Evolutionary conservation across 1,139 yeast species (phyloP).

Genomic region (Chernovozyma aurita): DNA sequence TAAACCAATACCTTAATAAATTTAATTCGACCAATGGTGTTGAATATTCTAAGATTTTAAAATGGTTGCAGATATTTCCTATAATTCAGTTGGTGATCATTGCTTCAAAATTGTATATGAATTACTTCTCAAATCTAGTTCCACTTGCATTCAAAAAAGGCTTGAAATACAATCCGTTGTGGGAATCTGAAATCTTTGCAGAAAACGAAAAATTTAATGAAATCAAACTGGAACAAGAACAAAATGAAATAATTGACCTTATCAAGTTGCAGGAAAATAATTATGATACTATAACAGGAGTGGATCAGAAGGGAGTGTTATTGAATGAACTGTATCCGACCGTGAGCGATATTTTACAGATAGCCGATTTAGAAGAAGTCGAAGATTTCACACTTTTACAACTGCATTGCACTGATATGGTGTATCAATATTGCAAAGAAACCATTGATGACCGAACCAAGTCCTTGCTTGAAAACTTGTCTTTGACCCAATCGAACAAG

Average conservation of each 20-base stretch:
- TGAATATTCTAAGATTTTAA: conserved; percentile 11
- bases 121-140: conserved; percentile 13
- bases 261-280: conserved; percentile 21
- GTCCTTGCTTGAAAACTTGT: conserved; percentile 5
- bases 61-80: conserved; percentile 25
- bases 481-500: conserved; percentile 1
- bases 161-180: conserved; percentile 12
- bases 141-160: conserved; percentile 15
- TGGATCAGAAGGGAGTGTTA: conserved; percentile 20
- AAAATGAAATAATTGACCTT: conserved; percentile 12
- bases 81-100: conserved; percentile 18
- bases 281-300: conserved; percentile 23
- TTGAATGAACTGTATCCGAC: conserved; percentile 8
- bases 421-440: conserved; percentile 2
- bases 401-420: conserved; percentile 3
- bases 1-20: conserved; percentile 3
- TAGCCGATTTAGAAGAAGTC: conserved; percentile 5
- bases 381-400: conserved; percentile 3
- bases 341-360: conserved; percentile 2
- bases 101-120: conserved; percentile 14
- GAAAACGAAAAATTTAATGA: conserved; percentile 9
- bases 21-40: neutral
- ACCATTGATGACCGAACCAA: conserved; percentile 5
- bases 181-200: conserved; percentile 12
- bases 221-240: conserved; percentile 9